Evolutionary conservation across 2,329 filamentous ascomycete genomes (phyloP).

Genomic region (Ophiostoma tasmaniense): DNA sequence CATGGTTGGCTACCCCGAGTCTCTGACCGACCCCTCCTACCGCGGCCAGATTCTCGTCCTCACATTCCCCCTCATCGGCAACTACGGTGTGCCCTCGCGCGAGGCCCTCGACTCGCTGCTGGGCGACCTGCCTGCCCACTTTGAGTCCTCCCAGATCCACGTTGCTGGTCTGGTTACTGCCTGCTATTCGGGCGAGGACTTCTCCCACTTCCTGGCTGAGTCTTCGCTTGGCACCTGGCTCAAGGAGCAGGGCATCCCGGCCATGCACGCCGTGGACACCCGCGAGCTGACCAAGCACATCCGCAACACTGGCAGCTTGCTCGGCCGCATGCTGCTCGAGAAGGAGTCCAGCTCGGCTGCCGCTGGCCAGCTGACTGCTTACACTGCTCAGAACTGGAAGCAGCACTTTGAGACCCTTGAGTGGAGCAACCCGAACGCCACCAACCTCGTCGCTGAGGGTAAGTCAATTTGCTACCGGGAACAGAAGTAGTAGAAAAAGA

Average conservation of each 20-base stretch:
- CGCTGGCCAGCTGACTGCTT: constrained; percentile 24
- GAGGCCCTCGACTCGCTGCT: constrained; percentile 79
- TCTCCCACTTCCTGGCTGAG: constrained; percentile 83
- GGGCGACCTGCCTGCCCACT: constrained; percentile 78
- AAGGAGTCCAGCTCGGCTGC: constrained; percentile 40
- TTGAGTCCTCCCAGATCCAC: constrained; percentile 88
- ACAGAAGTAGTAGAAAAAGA: constrained; percentile 17
- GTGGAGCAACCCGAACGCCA: constrained; percentile 86
- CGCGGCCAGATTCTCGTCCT: constrained; percentile 91
- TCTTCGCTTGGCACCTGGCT: constrained; percentile 92
- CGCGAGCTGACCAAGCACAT: constrained; percentile 90
- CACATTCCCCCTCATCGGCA: constrained; percentile 90
- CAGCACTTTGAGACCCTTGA: constrained; percentile 51
- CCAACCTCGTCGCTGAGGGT: constrained; percentile 93
- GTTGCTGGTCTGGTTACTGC: constrained; percentile 85
- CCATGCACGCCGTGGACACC: constrained; percentile 92
- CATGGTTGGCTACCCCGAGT: constrained; percentile 98
- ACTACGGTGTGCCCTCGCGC: constrained; percentile 91
- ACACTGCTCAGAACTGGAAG: constrained; percentile 6
- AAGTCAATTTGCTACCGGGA: constrained; percentile 34
- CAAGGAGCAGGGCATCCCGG: constrained; percentile 89
- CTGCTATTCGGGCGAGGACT: constrained; percentile 89
- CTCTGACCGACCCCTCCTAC: constrained; percentile 78
- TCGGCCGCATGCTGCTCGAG: constrained; percentile 78
- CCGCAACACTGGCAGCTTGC: constrained; percentile 88